These are phyloP conservation scores for Heritiera littoralis DNA, from an alignment of 345 rosid genomes.

Conservation along the genomic window DNA sequence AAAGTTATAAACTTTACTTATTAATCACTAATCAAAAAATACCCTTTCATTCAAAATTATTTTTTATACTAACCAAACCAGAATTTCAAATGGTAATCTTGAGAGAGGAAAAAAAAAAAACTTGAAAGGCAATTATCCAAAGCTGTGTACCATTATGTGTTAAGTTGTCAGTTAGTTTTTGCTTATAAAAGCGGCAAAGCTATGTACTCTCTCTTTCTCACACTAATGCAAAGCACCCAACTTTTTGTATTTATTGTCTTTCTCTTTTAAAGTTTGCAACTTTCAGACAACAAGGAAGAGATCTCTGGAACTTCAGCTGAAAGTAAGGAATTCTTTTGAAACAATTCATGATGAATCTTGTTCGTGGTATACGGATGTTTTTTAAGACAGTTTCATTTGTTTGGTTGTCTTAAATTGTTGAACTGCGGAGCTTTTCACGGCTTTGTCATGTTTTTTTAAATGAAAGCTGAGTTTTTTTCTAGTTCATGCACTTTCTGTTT, in stretches of 20 bases:
- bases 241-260: neutral
- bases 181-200: conserved; percentile 56
- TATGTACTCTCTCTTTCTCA: conserved; percentile 24
- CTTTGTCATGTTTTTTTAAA: neutral
- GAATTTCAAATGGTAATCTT: too few relatives aligned
- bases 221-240: neutral
- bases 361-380: neutral
- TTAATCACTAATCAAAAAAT: too few relatives aligned
- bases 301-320: conserved; percentile 41
- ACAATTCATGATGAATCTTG: neutral
- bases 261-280: conserved; percentile 22
- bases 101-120: too few relatives aligned
- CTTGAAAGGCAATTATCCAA: conserved; percentile 12
- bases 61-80: too few relatives aligned
- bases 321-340: conserved; percentile 51
- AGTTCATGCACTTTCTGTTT: conserved; percentile 4
- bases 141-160: conserved; percentile 15
- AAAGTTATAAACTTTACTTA: too few relatives aligned
- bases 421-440: conserved; percentile 5
- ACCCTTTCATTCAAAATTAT: too few relatives aligned
- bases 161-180: conserved; percentile 20
- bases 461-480: conserved; percentile 4
- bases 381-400: conserved; percentile 6
- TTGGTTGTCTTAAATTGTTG: conserved; percentile 3
- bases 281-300: conserved; percentile 47